Conservation (phyloP, 176 grass and related monocot species). For the Cocos nucifera region DNA sequence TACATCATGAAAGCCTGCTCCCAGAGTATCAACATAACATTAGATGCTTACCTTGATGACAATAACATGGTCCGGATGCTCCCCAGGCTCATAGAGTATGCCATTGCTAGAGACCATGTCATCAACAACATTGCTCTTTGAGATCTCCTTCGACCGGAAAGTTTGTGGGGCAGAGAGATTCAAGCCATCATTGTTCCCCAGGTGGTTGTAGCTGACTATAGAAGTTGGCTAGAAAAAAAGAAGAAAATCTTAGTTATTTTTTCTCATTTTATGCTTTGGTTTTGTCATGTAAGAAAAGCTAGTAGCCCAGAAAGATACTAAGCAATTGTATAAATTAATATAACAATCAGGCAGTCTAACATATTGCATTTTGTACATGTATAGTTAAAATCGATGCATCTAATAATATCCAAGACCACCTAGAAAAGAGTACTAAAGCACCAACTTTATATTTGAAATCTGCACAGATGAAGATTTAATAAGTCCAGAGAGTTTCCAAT, state of each 20-base stretch:
- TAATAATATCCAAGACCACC: no score
- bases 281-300: neutral
- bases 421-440: no score
- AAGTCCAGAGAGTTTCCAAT: no score
- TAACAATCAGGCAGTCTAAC: no score
- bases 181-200: slow-evolving; percentile 94
- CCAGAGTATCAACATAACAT: neutral
- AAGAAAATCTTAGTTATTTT: neutral
- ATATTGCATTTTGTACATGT: no score
- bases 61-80: slow-evolving; percentile 88
- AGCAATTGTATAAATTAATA: neutral
- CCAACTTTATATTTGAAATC: no score
- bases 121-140: slow-evolving; percentile 95
- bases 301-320: neutral
- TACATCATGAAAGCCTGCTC: no score
- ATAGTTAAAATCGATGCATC: no score
- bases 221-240: slow-evolving; percentile 61
- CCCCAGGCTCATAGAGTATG: slow-evolving; percentile 83
- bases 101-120: slow-evolving; percentile 97
- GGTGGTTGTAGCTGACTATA: slow-evolving; percentile 97
- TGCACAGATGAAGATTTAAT: no score
- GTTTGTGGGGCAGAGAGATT: slow-evolving; percentile 95
- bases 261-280: no score
- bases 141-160: slow-evolving; percentile 96
- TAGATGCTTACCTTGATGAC: slow-evolving; percentile 74